A percentile compares a stretch with the other conserved stretches of the same genome.
Conservation (phyloP, 495 filamentous ascomycete genomes). For the Podospora pseudocomata region DNA sequence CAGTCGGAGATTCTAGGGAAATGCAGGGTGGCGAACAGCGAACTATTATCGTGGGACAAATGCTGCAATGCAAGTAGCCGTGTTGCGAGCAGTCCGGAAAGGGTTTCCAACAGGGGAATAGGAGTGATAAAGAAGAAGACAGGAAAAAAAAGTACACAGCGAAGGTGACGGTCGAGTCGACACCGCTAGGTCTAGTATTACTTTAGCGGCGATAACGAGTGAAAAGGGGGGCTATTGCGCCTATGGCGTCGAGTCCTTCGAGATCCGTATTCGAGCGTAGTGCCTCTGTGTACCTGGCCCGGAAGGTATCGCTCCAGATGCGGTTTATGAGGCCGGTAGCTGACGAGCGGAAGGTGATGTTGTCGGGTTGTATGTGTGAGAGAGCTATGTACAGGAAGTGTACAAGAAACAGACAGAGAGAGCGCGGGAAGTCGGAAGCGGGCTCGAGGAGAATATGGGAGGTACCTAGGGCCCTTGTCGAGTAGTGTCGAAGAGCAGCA, state of each 20-base stretch:
- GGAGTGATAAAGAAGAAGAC: background rate
- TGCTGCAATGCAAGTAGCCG: slow-evolving; percentile 9
- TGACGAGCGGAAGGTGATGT: background rate
- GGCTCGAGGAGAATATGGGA: background rate
- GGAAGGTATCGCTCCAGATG: background rate
- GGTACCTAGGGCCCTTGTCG: background rate
- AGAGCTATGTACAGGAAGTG: background rate
- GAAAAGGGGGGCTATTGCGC: background rate
- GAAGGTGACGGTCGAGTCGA: background rate
- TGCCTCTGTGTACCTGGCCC: background rate
- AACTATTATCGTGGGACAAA: slow-evolving; percentile 24
- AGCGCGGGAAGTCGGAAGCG: background rate
- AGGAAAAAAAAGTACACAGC: background rate
- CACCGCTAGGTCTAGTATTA: slow-evolving; percentile 1
- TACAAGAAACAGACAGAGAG: slow-evolving; percentile 4
- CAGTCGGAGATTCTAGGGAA: background rate
- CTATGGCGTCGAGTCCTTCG: background rate
- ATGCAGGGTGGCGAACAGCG: slow-evolving; percentile 17
- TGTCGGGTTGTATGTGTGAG: background rate
- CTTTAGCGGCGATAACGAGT: slow-evolving; percentile 1
- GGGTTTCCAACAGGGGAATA: background rate
- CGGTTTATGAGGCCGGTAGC: background rate
- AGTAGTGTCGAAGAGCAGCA: background rate
- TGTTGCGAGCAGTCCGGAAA: slow-evolving; percentile 7
- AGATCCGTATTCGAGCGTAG: background rate